Conservation (phyloP, 306 rosid genomes). For the Purshia tridentata region DNA sequence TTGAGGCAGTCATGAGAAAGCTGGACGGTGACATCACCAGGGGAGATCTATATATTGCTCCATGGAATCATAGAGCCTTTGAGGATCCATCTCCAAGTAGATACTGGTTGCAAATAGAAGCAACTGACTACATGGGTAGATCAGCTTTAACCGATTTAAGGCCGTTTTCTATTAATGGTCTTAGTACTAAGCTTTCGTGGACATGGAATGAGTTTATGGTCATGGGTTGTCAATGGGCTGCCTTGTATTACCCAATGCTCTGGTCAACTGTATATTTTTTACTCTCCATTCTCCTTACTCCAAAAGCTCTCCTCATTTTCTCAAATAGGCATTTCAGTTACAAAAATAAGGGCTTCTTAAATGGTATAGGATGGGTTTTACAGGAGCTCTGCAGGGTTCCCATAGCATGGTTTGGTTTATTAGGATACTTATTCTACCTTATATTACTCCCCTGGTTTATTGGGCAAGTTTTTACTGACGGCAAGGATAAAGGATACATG, state of each 20-base stretch:
- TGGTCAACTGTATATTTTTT: constrained; percentile 54
- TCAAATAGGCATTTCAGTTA: constrained; percentile 52
- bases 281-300: constrained; percentile 65
- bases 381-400: constrained; percentile 71
- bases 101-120: constrained; percentile 89
- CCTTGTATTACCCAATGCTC: constrained; percentile 69
- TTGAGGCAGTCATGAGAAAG: constrained; percentile 60
- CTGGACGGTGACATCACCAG: constrained; percentile 46
- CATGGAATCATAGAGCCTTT: constrained; percentile 87
- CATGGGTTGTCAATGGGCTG: constrained; percentile 90
- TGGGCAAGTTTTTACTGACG: constrained; percentile 73
- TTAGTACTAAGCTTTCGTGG: constrained; percentile 62
- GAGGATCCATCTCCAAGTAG: constrained; percentile 77
- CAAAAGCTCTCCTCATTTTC: constrained; percentile 62
- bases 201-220: constrained; percentile 85
- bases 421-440: constrained; percentile 73
- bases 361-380: constrained; percentile 58
- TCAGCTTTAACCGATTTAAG: constrained; percentile 69
- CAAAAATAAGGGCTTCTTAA: constrained; percentile 52
- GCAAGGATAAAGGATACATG: constrained; percentile 61
- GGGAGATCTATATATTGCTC: constrained; percentile 70
- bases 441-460: constrained; percentile 72
- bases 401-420: constrained; percentile 61
- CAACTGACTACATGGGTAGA: constrained; percentile 53
- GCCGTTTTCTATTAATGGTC: constrained; percentile 90